Conservation (phyloP, 1,139 yeast genomes). For the Pichia norvegensis region DNA sequence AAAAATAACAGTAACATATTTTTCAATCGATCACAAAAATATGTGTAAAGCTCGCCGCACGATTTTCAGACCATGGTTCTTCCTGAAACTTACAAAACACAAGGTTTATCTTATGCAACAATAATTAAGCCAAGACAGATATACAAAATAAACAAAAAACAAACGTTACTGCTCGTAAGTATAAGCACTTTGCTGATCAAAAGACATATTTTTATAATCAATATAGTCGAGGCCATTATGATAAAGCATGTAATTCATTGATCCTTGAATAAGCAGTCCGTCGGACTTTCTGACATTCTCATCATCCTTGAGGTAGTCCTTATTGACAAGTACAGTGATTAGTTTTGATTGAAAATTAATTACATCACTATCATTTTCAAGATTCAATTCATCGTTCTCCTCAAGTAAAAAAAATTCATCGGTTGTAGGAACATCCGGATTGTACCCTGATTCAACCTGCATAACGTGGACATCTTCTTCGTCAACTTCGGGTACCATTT, state of each 20-base stretch:
- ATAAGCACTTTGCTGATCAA: neutral
- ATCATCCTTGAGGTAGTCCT: slow-evolving; percentile 34
- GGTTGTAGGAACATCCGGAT: slow-evolving; percentile 32
- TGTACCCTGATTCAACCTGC: slow-evolving; percentile 38
- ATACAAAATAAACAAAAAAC: neutral
- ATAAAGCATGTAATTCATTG: slow-evolving; percentile 1
- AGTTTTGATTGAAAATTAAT: slow-evolving; percentile 46
- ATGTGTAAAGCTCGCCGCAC: neutral
- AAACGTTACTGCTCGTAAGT: neutral
- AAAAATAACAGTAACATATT: neutral
- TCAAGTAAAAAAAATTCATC: slow-evolving; percentile 16
- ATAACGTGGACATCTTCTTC: slow-evolving; percentile 22
- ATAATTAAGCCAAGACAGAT: neutral
- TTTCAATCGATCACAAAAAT: neutral
- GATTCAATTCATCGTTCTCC: slow-evolving; percentile 18
- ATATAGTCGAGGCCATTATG: slow-evolving; percentile 1
- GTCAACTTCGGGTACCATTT: slow-evolving; percentile 40
- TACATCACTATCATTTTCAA: slow-evolving; percentile 33
- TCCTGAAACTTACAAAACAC: too few relatives aligned
- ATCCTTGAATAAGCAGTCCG: slow-evolving; percentile 9
- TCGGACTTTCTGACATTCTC: slow-evolving; percentile 21
- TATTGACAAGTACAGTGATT: slow-evolving; percentile 40
- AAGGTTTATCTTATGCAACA: neutral
- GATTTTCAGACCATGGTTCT: too few relatives aligned
- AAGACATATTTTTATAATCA: neutral